These are phyloP conservation scores for Termitomyces sp. DNA, from an alignment of 768 basidiomycete species.

Conservation along the genomic window DNA sequence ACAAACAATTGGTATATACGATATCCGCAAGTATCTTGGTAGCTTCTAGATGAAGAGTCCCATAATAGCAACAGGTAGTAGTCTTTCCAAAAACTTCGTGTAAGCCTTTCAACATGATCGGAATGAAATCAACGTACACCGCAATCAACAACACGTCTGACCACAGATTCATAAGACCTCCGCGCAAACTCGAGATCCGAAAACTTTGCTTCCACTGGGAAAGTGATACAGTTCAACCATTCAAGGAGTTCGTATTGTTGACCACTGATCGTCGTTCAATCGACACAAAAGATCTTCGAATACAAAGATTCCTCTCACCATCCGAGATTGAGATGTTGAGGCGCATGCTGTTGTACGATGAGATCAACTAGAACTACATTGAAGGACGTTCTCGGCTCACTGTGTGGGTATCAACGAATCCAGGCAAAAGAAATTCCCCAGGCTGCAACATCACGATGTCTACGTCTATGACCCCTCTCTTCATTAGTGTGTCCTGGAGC, in stretches of 20 bases:
- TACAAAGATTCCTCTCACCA: conserved; percentile 32
- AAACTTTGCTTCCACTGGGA: conserved; percentile 84
- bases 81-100: conserved; percentile 49
- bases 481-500: conserved; percentile 47
- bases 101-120: not conserved
- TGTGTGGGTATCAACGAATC: conserved; percentile 90
- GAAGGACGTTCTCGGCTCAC: conserved; percentile 39
- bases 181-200: conserved; percentile 65
- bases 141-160: conserved; percentile 63
- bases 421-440: conserved; percentile 78
- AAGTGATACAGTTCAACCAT: conserved; percentile 84
- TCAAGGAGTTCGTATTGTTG: conserved; percentile 84
- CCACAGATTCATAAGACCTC: conserved; percentile 65
- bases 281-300: not conserved
- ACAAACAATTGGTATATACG: conserved; percentile 55
- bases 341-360: conserved; percentile 55
- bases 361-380: not conserved
- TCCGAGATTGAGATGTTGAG: conserved; percentile 74
- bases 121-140: conserved; percentile 54
- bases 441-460: conserved; percentile 39
- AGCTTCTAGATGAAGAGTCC: conserved; percentile 73
- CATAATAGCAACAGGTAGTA: conserved; percentile 93
- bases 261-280: conserved; percentile 44
- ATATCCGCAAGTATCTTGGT: conserved; percentile 82
- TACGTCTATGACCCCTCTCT: conserved; percentile 45